These are phyloP conservation scores for Trifolium dubium DNA, from an alignment of 306 rosid species.

Conservation along the genomic window DNA sequence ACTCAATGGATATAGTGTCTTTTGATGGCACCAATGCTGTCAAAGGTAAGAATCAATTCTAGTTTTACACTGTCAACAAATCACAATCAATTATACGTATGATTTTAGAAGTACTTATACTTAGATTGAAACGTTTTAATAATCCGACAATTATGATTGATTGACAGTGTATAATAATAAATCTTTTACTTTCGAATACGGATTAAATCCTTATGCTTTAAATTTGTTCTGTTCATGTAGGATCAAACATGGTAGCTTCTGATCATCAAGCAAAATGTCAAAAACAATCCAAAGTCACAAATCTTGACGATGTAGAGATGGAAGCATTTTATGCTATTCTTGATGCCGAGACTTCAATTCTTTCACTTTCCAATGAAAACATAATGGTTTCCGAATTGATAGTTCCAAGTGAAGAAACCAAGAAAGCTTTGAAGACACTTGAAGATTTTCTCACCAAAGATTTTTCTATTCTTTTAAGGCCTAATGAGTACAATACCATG, in stretches of 20 bases:
- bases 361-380: neutral
- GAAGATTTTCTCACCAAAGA: conserved; percentile 20
- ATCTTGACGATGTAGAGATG: conserved; percentile 10
- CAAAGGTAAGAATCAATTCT: neutral
- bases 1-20: neutral
- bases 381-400: neutral
- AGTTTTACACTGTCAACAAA: neutral
- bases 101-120: neutral
- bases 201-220: neutral
- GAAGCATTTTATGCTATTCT: conserved; percentile 28
- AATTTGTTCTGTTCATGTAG: conserved; percentile 1
- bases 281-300: neutral
- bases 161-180: neutral
- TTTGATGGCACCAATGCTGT: neutral
- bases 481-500: conserved; percentile 16
- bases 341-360: neutral
- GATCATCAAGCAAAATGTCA: neutral
- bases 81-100: too few species aligned
- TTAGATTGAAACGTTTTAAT: neutral
- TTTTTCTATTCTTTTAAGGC: conserved; percentile 17
- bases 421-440: conserved; percentile 23
- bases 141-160: neutral
- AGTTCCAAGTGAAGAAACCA: conserved; percentile 22
- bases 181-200: too few species aligned
- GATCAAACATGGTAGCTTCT: neutral